Conservation (phyloP, 805 yeast genomes). For the Teunomyces tritomae region DNA sequence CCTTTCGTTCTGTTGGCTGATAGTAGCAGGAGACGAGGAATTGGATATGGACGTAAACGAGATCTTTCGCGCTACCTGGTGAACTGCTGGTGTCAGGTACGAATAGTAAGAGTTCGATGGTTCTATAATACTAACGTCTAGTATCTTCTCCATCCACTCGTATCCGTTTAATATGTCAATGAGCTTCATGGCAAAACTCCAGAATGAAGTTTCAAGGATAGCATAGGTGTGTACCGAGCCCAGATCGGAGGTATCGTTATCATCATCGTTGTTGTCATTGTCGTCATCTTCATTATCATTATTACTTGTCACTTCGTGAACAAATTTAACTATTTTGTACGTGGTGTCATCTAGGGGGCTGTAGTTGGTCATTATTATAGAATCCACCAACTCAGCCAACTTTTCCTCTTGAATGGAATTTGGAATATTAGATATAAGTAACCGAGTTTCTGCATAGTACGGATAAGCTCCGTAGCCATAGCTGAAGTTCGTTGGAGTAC, state of each 20-base stretch:
- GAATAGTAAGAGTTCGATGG: not conserved
- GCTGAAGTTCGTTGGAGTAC: not conserved
- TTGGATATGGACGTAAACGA: constrained; percentile 4
- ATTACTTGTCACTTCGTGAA: not conserved
- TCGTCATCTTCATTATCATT: not conserved
- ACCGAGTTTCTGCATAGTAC: not conserved
- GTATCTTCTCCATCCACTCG: constrained; percentile 19
- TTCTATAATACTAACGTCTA: constrained; percentile 15
- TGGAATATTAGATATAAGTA: constrained; percentile 11
- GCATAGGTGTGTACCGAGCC: constrained; percentile 2
- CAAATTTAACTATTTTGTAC: constrained; percentile 9
- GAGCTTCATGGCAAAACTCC: constrained; percentile 7
- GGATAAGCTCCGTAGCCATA: not conserved
- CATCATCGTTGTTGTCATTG: not conserved
- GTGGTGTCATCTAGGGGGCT: constrained; percentile 1
- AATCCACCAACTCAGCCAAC: constrained; percentile 15
- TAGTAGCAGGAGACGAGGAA: not conserved
- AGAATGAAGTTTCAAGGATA: constrained; percentile 3
- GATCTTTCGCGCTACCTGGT: not conserved
- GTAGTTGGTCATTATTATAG: constrained; percentile 13
- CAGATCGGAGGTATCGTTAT: not conserved
- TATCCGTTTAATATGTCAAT: constrained; percentile 21
- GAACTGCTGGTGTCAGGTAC: not conserved
- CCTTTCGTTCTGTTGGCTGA: not conserved
- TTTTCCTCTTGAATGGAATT: constrained; percentile 8